These are phyloP conservation scores for Crucibulum laeve DNA, from an alignment of 768 basidiomycete species.

Conservation along the genomic window DNA sequence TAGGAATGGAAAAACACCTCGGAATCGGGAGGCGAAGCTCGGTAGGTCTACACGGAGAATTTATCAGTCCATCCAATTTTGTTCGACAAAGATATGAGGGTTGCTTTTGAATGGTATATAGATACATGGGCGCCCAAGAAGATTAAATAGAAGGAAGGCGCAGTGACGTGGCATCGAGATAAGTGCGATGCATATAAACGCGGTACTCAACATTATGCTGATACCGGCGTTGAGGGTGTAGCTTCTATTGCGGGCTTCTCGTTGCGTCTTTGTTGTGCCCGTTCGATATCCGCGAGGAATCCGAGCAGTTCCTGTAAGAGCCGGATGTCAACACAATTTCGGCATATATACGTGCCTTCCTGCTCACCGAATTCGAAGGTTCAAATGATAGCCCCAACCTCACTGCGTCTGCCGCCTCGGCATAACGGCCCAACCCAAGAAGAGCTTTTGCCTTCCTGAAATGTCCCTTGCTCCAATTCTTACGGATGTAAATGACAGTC, in stretches of 20 bases:
- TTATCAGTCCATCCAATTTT: no score
- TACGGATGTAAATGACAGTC: conserved; percentile 77
- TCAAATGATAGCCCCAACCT: conserved; percentile 85
- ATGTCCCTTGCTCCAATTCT: conserved; percentile 93
- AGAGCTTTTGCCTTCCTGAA: conserved; percentile 92
- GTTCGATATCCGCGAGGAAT: conserved; percentile 30
- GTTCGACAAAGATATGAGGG: no score
- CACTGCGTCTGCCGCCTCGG: conserved; percentile 81
- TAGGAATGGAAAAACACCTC: no score
- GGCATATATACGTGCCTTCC: background rate
- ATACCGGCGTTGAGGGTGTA: background rate
- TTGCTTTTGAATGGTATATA: no score
- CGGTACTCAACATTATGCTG: no score
- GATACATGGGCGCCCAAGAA: no score
- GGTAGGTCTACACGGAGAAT: no score
- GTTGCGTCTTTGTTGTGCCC: conserved; percentile 19
- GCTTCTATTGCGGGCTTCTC: conserved; percentile 8
- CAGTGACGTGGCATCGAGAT: no score
- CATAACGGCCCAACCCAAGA: conserved; percentile 57
- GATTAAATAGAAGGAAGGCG: no score
- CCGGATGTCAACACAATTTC: background rate
- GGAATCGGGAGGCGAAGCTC: no score
- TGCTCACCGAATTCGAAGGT: conserved; percentile 39
- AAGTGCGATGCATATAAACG: no score
- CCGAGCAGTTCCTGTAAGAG: conserved; percentile 18